Percentiles rank a stretch among this genome's conserved stretches.
phyloP scores from a whole-genome alignment of 768 basidiomycete genomes.

The Lentinula guzmanii region DNA sequence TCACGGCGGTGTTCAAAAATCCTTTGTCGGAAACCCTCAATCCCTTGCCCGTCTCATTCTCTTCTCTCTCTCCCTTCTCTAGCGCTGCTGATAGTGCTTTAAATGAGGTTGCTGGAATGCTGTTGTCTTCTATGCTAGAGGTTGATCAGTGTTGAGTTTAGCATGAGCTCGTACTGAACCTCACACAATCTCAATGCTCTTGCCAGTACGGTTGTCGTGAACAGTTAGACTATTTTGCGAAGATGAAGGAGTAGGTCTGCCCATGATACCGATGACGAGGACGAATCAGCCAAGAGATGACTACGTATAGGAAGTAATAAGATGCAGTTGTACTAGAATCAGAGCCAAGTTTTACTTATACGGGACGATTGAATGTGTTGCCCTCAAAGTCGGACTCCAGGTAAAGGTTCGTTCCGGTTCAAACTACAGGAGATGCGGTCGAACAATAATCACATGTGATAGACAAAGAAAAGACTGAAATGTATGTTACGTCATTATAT shows the following conservation, averaged over 20 bases:
- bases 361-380: not conserved
- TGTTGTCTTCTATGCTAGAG: constrained; percentile 71
- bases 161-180: not conserved
- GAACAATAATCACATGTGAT: constrained; percentile 1
- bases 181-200: constrained; percentile 67
- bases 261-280: constrained; percentile 4
- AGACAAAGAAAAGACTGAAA: no score
- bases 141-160: not conserved
- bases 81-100: constrained; percentile 62
- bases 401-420: not conserved
- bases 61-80: constrained; percentile 57
- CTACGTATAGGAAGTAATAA: no score
- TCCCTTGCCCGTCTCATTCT: constrained; percentile 81
- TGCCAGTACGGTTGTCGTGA: constrained; percentile 81
- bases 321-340: no score
- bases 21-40: constrained; percentile 75
- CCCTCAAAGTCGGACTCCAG: not conserved
- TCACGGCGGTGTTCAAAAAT: constrained; percentile 79
- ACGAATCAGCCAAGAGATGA: not conserved
- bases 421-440: not conserved
- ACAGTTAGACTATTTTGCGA: constrained; percentile 49
- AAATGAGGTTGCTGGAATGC: constrained; percentile 75
- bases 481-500: no score
- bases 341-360: not conserved
- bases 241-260: constrained; percentile 6